Conservation (phyloP, 2,329 filamentous ascomycete species). For the Fusarium domesticum region DNA sequence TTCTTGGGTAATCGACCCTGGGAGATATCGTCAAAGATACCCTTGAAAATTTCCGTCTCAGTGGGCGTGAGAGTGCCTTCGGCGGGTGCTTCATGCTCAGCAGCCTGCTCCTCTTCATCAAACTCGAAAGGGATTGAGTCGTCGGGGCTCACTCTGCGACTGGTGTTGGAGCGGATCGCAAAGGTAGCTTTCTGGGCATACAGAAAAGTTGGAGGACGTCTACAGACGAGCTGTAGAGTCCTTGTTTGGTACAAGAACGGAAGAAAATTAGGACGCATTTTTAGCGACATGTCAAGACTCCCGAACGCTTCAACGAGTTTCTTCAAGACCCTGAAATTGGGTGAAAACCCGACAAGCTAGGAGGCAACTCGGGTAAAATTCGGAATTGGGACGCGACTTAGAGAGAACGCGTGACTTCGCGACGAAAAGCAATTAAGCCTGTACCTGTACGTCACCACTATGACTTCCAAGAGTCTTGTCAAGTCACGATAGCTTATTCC, state of each 20-base stretch:
- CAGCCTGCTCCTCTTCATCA: constrained; percentile 41
- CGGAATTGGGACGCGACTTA: constrained; percentile 16
- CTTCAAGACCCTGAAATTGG: constrained; percentile 15
- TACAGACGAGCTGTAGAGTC: constrained; percentile 44
- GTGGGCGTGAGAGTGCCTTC: constrained; percentile 55
- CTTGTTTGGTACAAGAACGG: constrained; percentile 72
- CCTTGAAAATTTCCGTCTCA: constrained; percentile 57
- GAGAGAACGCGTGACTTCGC: constrained; percentile 33
- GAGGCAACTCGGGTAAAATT: constrained; percentile 14
- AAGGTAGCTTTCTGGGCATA: constrained; percentile 21
- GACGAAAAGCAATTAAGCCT: constrained; percentile 27
- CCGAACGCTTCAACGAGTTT: not conserved
- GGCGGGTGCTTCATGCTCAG: constrained; percentile 18
- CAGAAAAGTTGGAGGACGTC: constrained; percentile 23
- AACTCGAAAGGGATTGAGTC: constrained; percentile 54
- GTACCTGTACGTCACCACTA: constrained; percentile 18
- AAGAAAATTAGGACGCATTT: constrained; percentile 51
- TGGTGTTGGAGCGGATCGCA: constrained; percentile 10
- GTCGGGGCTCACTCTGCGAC: constrained; percentile 18
- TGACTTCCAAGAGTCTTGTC: not conserved
- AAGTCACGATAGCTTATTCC: not conserved
- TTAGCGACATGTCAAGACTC: not conserved
- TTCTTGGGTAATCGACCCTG: constrained; percentile 35
- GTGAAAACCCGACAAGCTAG: constrained; percentile 4
- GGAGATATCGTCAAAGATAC: constrained; percentile 50